Evolutionary conservation across 257 asterid species (phyloP), one percentile per base, ranked within the genome.

Genomic region (Osmanthus fragrans): DNA sequence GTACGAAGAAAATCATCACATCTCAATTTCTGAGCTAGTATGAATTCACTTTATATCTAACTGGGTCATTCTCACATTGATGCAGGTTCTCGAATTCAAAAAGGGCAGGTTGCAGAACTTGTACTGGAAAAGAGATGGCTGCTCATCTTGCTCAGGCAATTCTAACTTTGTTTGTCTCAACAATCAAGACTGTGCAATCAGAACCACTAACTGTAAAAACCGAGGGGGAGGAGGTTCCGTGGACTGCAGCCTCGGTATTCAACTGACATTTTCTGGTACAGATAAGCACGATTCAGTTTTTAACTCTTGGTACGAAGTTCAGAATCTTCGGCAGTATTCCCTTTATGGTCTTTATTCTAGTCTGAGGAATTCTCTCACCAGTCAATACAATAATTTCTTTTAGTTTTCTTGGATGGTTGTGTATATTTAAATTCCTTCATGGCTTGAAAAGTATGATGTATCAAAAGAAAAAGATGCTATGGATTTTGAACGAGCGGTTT

Each of bases 301-400:
- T 87, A 96, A 96, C 85, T 93, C 99, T 1, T 96, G 99, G 99
- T 92, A 88, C 69, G 98, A 96, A 86, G 97, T 93, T 76, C 70
- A 86, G 86, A 96, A 93, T 75, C 99, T 96, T 47, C 96, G 97
- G 4, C 98, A 93, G 86, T 96, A 96, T 81, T 96, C 99, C 29
- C 97, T 92, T 12, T 92, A 88, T 67, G 80, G 85, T 72, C 94
- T 96, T 27, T 96, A 96, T 21, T 89, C 97, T n/a, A 88, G 86
- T 89, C 96, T 96, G 82, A 85, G 87, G 77, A 87, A 88, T 75
- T 96, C 99, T n/a, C 88, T 96, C 77, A 89, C 97, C 18, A 83
- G 93, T 77, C 97, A 93, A 81, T 93, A 86, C 87, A 86, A 81
- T 93, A 89, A 70, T 3, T 80, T 89, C 82, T 88, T 91, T 87